Percentiles rank a stretch among this genome's conserved stretches.
These are phyloP conservation scores for Suhomyces vadensis DNA, from an alignment of 805 yeast species.

Conservation along the genomic window DNA sequence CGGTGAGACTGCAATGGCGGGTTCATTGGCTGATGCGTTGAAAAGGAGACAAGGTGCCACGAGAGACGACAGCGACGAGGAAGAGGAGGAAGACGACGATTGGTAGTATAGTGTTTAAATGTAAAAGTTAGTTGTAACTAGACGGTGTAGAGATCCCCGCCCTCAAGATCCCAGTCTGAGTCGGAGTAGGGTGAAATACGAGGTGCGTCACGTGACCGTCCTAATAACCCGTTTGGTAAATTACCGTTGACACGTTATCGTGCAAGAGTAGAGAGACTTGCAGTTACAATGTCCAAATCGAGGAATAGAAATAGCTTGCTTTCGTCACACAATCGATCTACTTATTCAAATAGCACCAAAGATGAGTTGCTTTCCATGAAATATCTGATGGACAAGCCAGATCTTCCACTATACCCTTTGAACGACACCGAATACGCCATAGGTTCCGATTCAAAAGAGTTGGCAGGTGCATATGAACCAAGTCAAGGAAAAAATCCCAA, in stretches of 20 bases:
- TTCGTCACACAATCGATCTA: constrained; percentile 23
- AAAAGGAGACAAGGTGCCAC: constrained; percentile 69
- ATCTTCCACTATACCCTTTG: constrained; percentile 34
- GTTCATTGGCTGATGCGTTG: constrained; percentile 87
- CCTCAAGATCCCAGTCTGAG: too few relatives aligned
- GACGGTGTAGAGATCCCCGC: too few relatives aligned
- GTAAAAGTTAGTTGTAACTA: not conserved
- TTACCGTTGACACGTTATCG: not conserved
- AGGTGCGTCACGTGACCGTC: not conserved
- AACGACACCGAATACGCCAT: constrained; percentile 18
- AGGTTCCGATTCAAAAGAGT: not conserved
- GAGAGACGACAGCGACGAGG: constrained; percentile 68
- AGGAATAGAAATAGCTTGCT: constrained; percentile 30
- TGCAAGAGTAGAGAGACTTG: too few relatives aligned
- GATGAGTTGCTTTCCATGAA: constrained; percentile 39
- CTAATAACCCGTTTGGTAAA: not conserved
- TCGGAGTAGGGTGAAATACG: not conserved
- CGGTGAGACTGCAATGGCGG: constrained; percentile 65
- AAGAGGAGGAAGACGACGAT: constrained; percentile 65
- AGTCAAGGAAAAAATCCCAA: not conserved
- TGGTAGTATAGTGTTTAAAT: constrained; percentile 44
- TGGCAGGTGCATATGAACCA: not conserved
- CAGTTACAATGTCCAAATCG: constrained; percentile 30
- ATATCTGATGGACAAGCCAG: constrained; percentile 38
- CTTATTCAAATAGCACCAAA: constrained; percentile 22